These are phyloP conservation scores for Fusarium siculi DNA, from an alignment of 2,329 filamentous ascomycete genomes.

Conservation along the genomic window DNA sequence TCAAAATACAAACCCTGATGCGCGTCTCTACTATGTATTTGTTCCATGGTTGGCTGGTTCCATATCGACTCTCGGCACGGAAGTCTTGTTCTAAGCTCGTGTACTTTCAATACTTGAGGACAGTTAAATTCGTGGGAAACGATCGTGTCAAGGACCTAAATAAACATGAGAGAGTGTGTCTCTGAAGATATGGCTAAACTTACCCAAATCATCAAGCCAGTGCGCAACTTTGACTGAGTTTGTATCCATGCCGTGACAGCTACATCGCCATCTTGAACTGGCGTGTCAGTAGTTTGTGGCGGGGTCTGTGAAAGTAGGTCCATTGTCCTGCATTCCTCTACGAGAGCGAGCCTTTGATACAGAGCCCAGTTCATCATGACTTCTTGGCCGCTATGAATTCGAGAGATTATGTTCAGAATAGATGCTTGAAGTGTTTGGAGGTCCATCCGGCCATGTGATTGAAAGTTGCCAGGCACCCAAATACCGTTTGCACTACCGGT, in stretches of 20 bases:
- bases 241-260: not conserved
- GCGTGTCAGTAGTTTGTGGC: not conserved
- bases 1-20: not conserved
- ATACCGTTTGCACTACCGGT: not conserved
- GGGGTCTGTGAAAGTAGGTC: not conserved
- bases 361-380: not conserved
- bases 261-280: not conserved
- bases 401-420: conserved; percentile 1
- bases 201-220: conserved; percentile 24
- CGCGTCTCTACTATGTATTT: not conserved
- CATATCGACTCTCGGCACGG: conserved; percentile 12
- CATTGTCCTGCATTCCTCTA: conserved; percentile 14
- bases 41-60: not conserved
- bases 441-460: not conserved
- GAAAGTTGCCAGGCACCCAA: conserved; percentile 2
- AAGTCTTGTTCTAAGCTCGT: conserved; percentile 8
- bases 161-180: not conserved
- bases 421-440: conserved; percentile 7
- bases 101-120: conserved; percentile 8
- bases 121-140: conserved; percentile 15
- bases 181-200: not conserved
- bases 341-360: not conserved
- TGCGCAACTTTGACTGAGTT: conserved; percentile 12
- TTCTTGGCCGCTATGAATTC: conserved; percentile 10
- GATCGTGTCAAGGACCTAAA: conserved; percentile 14